Percentiles rank a stretch among this genome's conserved stretches.
These are phyloP conservation scores for Persicaria maculosa DNA, from an alignment of 148 eudicot species.

Conservation along the genomic window DNA sequence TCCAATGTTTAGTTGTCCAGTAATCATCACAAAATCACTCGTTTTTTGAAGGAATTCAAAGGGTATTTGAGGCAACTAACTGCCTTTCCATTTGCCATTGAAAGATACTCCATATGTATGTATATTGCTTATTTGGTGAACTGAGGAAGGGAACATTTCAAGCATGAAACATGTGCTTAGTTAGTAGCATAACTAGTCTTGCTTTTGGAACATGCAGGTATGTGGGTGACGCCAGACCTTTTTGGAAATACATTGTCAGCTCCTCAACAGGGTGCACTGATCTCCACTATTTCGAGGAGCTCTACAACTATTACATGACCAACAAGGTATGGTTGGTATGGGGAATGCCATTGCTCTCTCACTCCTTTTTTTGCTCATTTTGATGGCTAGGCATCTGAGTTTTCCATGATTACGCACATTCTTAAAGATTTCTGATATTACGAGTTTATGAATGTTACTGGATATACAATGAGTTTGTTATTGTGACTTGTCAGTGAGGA, in stretches of 20 bases:
- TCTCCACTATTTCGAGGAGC: constrained; percentile 85
- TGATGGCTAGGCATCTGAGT: background rate
- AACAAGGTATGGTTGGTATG: constrained; percentile 50
- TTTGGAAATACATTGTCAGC: constrained; percentile 86
- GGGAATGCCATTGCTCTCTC: background rate
- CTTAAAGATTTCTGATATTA: no score
- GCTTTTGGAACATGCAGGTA: constrained; percentile 47
- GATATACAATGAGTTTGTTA: no score
- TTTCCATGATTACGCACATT: background rate
- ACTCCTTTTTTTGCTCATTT: background rate
- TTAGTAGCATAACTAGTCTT: background rate
- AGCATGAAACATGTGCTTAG: background rate
- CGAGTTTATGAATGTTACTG: no score
- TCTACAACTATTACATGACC: constrained; percentile 80
- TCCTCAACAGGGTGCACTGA: constrained; percentile 97
- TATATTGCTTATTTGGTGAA: background rate
- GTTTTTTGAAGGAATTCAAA: no score
- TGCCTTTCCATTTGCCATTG: no score
- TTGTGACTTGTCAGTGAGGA: no score
- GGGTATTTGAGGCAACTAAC: no score
- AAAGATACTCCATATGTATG: no score
- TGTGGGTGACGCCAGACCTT: constrained; percentile 90
- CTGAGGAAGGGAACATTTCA: background rate
- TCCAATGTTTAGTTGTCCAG: no score
- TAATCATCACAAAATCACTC: no score